phyloP scores from a whole-genome alignment of 2,329 filamentous ascomycete genomes.

The Alternaria sp. region DNA sequence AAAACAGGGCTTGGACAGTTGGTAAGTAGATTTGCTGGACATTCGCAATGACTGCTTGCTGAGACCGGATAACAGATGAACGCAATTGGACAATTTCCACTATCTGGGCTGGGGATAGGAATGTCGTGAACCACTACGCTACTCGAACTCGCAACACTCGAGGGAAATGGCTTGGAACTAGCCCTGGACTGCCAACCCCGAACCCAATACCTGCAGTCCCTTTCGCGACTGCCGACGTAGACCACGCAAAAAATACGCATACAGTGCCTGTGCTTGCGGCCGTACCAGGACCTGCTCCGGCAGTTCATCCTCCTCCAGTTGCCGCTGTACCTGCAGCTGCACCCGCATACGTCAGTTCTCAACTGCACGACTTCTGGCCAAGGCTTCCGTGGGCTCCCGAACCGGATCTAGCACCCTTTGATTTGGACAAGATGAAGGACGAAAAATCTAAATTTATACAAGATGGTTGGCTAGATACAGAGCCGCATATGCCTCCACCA shows the following conservation, averaged over 20 bases:
- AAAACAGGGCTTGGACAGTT: not conserved
- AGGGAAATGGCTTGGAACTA: not conserved
- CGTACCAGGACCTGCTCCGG: not conserved
- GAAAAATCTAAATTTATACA: not conserved
- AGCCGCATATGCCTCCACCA: not conserved
- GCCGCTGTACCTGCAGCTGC: not conserved
- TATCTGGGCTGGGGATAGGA: not conserved
- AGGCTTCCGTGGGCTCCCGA: conserved; percentile 6
- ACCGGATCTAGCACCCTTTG: not conserved
- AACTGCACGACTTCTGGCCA: conserved; percentile 9
- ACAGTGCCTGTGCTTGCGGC: not conserved
- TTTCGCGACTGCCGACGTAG: not conserved
- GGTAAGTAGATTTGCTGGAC: not conserved
- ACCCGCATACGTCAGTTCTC: not conserved
- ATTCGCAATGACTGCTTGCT: not conserved
- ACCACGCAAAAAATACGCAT: not conserved
- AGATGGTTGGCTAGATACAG: not conserved
- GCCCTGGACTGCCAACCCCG: not conserved
- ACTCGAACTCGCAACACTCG: not conserved
- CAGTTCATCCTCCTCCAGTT: not conserved
- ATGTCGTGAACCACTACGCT: not conserved
- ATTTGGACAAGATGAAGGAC: not conserved
- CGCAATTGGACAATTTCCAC: not conserved
- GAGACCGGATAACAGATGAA: not conserved
- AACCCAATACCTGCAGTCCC: not conserved